phyloP scores from a whole-genome alignment of 805 yeast genomes.

The Saccharomycopsis guyanensis region DNA sequence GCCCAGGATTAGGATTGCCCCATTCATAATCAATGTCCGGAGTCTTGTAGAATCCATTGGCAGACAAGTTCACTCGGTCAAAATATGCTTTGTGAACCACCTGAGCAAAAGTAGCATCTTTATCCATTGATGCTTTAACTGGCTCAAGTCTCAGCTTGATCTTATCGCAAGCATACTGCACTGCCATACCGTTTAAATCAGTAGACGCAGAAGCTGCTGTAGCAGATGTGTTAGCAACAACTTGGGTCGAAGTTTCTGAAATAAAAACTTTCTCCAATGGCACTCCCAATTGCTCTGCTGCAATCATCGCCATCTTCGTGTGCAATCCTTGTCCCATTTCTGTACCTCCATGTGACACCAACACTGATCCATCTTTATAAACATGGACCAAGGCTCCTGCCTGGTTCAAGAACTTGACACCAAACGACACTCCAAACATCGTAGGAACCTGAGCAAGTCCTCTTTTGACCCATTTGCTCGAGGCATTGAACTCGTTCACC shows the following conservation, averaged over 20 bases:
- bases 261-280: conserved; percentile 35
- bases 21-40: conserved; percentile 39
- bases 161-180: conserved; percentile 40
- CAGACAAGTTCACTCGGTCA: conserved; percentile 39
- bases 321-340: conserved; percentile 45
- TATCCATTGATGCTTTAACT: conserved; percentile 30
- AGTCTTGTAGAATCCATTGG: conserved; percentile 43
- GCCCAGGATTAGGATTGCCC: conserved; percentile 34
- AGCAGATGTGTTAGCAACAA: conserved; percentile 41
- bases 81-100: conserved; percentile 36
- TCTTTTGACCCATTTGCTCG: conserved; percentile 38
- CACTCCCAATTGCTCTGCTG: conserved; percentile 36
- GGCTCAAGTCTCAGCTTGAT: conserved; percentile 36
- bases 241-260: conserved; percentile 40
- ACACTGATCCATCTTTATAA: conserved; percentile 39
- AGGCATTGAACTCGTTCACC: conserved; percentile 34
- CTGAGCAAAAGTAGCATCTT: conserved; percentile 34
- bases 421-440: conserved; percentile 41
- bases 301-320: conserved; percentile 42
- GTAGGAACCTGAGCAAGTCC: conserved; percentile 42
- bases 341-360: conserved; percentile 41
- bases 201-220: conserved; percentile 44
- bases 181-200: conserved; percentile 43
- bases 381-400: conserved; percentile 42
- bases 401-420: conserved; percentile 38